Conservation (phyloP, 2,329 filamentous ascomycete genomes). For the Knoxdaviesia proteae region DNA sequence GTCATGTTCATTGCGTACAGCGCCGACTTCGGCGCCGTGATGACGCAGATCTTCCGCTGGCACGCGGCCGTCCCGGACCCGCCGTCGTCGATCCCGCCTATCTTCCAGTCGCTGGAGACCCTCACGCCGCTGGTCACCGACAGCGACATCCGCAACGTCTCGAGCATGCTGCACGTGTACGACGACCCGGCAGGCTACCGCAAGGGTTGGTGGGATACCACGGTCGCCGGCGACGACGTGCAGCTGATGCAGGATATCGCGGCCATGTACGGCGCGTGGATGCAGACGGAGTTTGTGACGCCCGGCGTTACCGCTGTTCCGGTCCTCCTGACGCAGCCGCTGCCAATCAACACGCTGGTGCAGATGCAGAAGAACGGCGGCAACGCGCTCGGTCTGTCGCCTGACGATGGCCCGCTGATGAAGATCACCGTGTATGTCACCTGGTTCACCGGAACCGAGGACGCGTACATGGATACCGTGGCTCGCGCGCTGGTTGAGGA, state of each 20-base stretch:
- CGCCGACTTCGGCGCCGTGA: constrained; percentile 10
- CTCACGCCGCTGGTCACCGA: neutral
- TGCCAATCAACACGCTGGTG: constrained; percentile 16
- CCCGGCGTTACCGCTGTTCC: constrained; percentile 6
- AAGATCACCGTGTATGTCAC: constrained; percentile 7
- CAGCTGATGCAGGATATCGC: constrained; percentile 6
- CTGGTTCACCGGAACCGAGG: constrained; percentile 7
- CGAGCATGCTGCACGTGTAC: neutral
- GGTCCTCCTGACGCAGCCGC: constrained; percentile 16
- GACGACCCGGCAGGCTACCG: neutral
- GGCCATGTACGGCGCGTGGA: constrained; percentile 13
- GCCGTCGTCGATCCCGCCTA: neutral
- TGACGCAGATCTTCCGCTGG: constrained; percentile 6
- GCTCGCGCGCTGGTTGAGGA: constrained; percentile 5
- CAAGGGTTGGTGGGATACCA: constrained; percentile 2
- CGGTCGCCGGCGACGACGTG: constrained; percentile 10
- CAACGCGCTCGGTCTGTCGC: constrained; percentile 15
- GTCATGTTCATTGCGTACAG: constrained; percentile 13
- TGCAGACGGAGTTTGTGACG: constrained; percentile 8
- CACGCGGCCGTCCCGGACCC: constrained; percentile 9
- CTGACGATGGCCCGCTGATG: constrained; percentile 9
- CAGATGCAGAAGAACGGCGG: constrained; percentile 16
- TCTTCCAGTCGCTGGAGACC: neutral
- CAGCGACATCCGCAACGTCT: neutral
- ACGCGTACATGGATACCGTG: constrained; percentile 6